Conservation (phyloP, 192 early-diverging fungal genomes). For the Spizellomyces sp. region DNA sequence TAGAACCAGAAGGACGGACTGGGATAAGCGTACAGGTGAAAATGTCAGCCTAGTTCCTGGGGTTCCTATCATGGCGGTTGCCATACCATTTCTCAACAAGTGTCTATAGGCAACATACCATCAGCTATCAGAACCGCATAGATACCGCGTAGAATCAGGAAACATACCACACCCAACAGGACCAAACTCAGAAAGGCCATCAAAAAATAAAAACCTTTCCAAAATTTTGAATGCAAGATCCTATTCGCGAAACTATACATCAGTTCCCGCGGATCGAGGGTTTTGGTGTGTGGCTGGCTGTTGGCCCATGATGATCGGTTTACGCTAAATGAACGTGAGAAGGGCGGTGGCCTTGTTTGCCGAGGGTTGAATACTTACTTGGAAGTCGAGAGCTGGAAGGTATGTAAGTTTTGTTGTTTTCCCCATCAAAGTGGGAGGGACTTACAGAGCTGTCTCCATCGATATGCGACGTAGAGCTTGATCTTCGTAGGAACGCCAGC, state of each 20-base stretch:
- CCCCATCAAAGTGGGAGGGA: background rate
- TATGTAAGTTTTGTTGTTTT: background rate
- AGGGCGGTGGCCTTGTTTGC: background rate
- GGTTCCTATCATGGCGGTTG: background rate
- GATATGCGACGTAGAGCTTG: background rate
- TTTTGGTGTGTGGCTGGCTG: background rate
- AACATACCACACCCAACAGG: conserved; percentile 3
- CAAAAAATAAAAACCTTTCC: conserved; percentile 17
- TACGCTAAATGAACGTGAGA: background rate
- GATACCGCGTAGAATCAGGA: background rate
- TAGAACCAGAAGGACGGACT: conserved; percentile 21
- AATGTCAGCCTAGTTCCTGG: too few relatives aligned
- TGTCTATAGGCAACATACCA: background rate
- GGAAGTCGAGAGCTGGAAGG: background rate
- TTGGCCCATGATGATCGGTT: background rate
- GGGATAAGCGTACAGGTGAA: background rate
- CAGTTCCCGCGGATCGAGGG: background rate
- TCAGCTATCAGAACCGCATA: too few relatives aligned
- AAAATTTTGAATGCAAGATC: conserved; percentile 20
- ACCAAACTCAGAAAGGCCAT: conserved; percentile 3
- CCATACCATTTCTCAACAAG: background rate
- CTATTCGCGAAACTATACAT: conserved; percentile 16
- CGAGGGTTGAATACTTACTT: background rate
- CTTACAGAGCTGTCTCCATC: background rate
- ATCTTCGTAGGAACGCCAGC: background rate